Base-by-base conservation (phyloP, 2,329 filamentous ascomycete species). In the Huntiella savannae region DNA sequence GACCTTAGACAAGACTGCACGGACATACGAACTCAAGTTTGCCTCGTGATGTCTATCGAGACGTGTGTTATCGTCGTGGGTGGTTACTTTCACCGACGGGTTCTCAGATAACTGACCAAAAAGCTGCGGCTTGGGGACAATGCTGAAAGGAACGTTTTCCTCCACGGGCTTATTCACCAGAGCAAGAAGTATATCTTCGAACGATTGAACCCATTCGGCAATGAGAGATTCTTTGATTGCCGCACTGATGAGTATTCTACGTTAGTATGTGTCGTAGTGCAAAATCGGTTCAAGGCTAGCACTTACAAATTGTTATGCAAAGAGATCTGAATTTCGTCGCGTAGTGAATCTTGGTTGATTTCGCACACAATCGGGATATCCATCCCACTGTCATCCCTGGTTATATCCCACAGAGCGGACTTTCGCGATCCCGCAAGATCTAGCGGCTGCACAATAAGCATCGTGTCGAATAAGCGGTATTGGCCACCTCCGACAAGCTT, bases 351-450 rank as follows among this genome's bases (percentile, higher is more conserved):
- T 1, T 81, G 82, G 4, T 73, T 62, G 3, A 91, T 59, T 57
- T 93, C 86, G 51, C 82, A 79, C 10, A 92, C 79, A 37, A 93
- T 58, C 0, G 84, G 82, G 12, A 79, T 64, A 58, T 84, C 80
- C 79, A 87, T 87, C 4, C 66, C 62, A 3, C 76, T 73, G 10
- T 64, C 62, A 47, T 80, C 77, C 12, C 65, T 61, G 45, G 70
- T 62, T 1, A 79, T 54, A 0, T 63, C 64, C 77, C 77, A 81
- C 1, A 80, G 54, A 0, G 52, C 53, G 4, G 58, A 53, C 43
- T 79, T 70, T 51, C 82, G 6, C 8, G 68, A 2, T 70, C 7
- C 3, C 19, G 13, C 15, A 5, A 11, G 64, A 32, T 73, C 70
- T 0, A 71, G 66, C 38, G 79, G 77, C 56, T 95, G 87, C 8